Base-by-base conservation (phyloP, 2,329 filamentous ascomycete species). In the Colletotrichum eleusines region DNA sequence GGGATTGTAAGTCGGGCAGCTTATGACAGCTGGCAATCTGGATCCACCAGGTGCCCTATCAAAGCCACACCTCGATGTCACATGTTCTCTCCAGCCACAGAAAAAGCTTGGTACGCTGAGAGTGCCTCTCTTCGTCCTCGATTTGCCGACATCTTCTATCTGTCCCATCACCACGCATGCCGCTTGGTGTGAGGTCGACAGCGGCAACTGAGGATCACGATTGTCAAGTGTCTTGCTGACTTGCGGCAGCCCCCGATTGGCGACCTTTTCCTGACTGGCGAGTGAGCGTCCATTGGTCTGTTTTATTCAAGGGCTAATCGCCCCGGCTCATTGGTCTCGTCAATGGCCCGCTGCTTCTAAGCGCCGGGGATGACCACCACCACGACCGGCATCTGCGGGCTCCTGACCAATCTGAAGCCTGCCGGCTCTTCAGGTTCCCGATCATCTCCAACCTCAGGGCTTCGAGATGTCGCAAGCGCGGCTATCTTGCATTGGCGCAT, bases 401-500 rank as follows among this genome's bases (percentile, higher is more conserved):
- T 28, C 48, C 48, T 65, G 51, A 40, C 69, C 69, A 72, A 72
- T 72, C 60, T 33, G 31, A 50, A 26, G 54, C 60, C 28, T 42
- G 28, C 58, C 26, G n/a, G 23, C 66, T 70, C 33, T 54, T 23
- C 20, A 33, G 23, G 44, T 14, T n/a, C 38, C 69, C 26, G 55
- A 44, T 38, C 12, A 70, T 57, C 59, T 61, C 66, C 54, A 65
- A 54, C 40, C 46, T 48, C 38, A n/a, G 44, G 11, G 46, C 59
- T 46, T 26, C 26, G 46, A 57, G 23, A 59, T 26, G 65, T 66
- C 40, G 69, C 60, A 64, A 72, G 69, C 69, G 69, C 69, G 69
- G 66, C 66, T 70, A 70, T 72, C 66, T 72, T 72, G 69, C 69
- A 66, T 72, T 60, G 66, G 69, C 69, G 69, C 69, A 33, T 70